phyloP scores from a whole-genome alignment of 352 stramenopile genomes.

The Aphanomyces cochlioides region DNA sequence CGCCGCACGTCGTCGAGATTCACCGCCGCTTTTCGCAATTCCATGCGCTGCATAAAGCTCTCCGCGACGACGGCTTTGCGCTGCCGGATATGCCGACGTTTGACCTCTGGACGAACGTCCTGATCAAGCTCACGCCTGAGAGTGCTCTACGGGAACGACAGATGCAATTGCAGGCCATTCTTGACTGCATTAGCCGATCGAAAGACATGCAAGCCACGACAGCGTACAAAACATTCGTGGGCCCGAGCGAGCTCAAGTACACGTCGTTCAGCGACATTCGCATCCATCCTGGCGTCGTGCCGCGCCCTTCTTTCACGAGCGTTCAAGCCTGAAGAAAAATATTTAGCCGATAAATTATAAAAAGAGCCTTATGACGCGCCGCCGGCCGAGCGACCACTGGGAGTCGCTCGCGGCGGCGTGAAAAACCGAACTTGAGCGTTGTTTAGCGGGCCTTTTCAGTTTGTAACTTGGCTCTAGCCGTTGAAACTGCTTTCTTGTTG shows the following conservation, averaged over 20 bases:
- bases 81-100: slow-evolving; percentile 10
- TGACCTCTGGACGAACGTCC: slow-evolving; percentile 6
- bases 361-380: too few relatives aligned
- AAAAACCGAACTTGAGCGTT: too few relatives aligned
- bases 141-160: slow-evolving; percentile 11
- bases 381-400: too few relatives aligned
- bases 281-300: not conserved
- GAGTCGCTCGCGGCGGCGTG: too few relatives aligned
- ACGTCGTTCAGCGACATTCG: slow-evolving; percentile 25
- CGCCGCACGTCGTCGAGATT: not conserved
- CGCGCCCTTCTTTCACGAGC: too few relatives aligned
- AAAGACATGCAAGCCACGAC: slow-evolving; percentile 16
- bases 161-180: slow-evolving; percentile 5
- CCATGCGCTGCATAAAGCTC: slow-evolving; percentile 5
- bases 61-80: slow-evolving; percentile 12
- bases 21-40: slow-evolving; percentile 11
- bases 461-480: too few relatives aligned
- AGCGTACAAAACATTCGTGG: slow-evolving; percentile 22
- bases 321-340: too few relatives aligned
- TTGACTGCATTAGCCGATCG: slow-evolving; percentile 19
- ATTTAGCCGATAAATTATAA: too few relatives aligned
- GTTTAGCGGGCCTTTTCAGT: too few relatives aligned
- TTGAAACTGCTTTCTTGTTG: too few relatives aligned
- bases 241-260: slow-evolving; percentile 24
- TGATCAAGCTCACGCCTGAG: slow-evolving; percentile 13